Conservation (phyloP, 164 flowering plant genomes). For the Magnolia officinalis region DNA sequence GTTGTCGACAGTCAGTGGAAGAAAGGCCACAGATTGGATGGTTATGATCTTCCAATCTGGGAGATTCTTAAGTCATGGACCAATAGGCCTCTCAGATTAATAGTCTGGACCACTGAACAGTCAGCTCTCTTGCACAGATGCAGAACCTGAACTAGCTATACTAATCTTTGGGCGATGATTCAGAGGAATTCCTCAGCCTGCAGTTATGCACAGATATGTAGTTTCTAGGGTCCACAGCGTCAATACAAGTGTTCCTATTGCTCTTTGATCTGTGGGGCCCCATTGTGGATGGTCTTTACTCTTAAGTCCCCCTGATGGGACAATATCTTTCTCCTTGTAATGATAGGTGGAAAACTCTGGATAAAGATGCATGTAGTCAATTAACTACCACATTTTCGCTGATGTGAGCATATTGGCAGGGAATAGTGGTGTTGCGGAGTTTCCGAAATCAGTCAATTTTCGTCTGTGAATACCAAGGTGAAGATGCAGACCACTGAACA, state of each 20-base stretch:
- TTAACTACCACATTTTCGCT: not conserved
- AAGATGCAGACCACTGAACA: constrained; percentile 67
- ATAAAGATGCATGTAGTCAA: not conserved
- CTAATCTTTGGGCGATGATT: too few relatives aligned
- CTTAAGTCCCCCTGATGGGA: not conserved
- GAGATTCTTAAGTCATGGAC: not conserved
- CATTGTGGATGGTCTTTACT: not conserved
- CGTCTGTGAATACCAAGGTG: constrained; percentile 29
- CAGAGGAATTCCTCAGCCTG: too few relatives aligned
- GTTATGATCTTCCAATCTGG: not conserved
- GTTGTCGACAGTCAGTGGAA: not conserved
- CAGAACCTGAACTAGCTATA: not conserved
- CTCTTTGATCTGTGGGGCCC: not conserved
- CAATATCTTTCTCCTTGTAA: not conserved
- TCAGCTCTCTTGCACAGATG: not conserved
- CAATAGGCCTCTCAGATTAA: not conserved
- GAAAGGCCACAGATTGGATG: not conserved
- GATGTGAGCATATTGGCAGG: constrained; percentile 38
- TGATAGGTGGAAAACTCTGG: not conserved
- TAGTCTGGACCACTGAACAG: not conserved
- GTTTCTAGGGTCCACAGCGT: too few relatives aligned
- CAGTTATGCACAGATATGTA: too few relatives aligned
- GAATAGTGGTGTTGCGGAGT: constrained; percentile 23
- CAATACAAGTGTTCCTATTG: too few relatives aligned
- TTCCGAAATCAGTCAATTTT: constrained; percentile 27